phyloP scores from a whole-genome alignment of 2,329 filamentous ascomycete species.

The Didymella glomerata region DNA sequence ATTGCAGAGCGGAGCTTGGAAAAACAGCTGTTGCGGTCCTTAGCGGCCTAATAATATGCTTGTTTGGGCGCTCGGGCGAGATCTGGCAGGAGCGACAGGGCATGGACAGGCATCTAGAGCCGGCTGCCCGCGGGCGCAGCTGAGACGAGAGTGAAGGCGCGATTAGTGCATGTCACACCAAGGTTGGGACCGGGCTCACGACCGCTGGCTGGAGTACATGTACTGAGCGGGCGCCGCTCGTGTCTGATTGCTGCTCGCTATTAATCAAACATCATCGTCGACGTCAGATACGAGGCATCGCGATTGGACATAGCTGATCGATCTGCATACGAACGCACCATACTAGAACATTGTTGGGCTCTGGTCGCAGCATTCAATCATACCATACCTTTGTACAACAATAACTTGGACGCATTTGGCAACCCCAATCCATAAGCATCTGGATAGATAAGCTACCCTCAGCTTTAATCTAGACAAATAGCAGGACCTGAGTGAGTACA shows the following conservation, averaged over 20 bases:
- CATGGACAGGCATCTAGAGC: constrained; percentile 17
- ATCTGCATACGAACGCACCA: constrained; percentile 6
- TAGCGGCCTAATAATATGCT: constrained; percentile 13
- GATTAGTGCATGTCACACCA: constrained; percentile 24
- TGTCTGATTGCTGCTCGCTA: constrained; percentile 8
- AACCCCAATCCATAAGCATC: not conserved
- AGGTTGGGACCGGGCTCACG: constrained; percentile 21
- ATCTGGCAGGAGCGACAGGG: constrained; percentile 15
- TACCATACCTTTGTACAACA: constrained; percentile 9
- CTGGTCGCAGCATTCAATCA: too few relatives aligned
- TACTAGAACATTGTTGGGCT: constrained; percentile 5
- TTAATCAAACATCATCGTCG: constrained; percentile 5
- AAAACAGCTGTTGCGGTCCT: constrained; percentile 1
- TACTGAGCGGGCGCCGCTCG: constrained; percentile 16
- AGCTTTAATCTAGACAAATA: not conserved
- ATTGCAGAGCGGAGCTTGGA: not conserved
- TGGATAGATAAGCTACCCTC: constrained; percentile 6
- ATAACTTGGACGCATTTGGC: constrained; percentile 8
- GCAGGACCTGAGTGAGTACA: constrained; percentile 6
- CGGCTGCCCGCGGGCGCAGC: constrained; percentile 16
- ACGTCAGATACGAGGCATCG: not conserved
- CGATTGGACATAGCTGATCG: constrained; percentile 5
- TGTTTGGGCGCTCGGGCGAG: constrained; percentile 2
- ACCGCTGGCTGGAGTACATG: constrained; percentile 17
- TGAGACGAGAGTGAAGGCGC: constrained; percentile 18